A percentile compares a stretch with the other conserved stretches of the same genome.
Conservation (phyloP, 441 rosid genomes). For the Dalechampia spathulata region DNA sequence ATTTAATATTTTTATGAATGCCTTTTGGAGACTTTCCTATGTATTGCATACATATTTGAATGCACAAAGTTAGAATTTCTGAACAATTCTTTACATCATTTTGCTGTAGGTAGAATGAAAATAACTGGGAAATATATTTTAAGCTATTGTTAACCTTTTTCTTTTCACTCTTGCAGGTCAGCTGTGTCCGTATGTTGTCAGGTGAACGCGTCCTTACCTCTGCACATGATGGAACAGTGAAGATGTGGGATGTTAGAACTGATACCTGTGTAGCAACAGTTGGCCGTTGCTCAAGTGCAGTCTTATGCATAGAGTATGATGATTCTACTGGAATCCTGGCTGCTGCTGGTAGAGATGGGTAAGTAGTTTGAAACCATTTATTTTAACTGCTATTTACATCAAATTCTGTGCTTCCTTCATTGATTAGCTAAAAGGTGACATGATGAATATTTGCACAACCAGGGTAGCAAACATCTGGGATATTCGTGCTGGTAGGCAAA, state of each 20-base stretch:
- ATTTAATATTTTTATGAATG: neutral
- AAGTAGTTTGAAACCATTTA: constrained; percentile 26
- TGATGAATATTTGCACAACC: constrained; percentile 24
- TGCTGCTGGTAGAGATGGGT: constrained; percentile 98
- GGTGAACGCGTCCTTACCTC: constrained; percentile 98
- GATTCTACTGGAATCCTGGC: constrained; percentile 94
- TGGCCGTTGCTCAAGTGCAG: constrained; percentile 89
- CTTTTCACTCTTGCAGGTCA: constrained; percentile 49
- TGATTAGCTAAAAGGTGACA: constrained; percentile 5
- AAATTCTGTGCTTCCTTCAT: constrained; percentile 4
- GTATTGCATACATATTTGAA: neutral
- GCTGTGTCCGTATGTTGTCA: constrained; percentile 92
- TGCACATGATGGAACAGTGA: constrained; percentile 93
- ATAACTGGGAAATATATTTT: neutral
- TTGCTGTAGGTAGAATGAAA: too few species aligned
- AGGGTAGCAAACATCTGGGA: constrained; percentile 96
- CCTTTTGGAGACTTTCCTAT: neutral
- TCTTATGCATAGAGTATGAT: constrained; percentile 91
- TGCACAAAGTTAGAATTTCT: too few species aligned
- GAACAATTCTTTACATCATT: too few species aligned
- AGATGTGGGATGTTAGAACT: constrained; percentile 99
- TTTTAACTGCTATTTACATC: neutral
- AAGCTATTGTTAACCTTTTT: constrained; percentile 9
- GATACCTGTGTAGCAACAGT: constrained; percentile 98
- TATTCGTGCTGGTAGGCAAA: constrained; percentile 94